Conservation (phyloP, 2,329 filamentous ascomycete species). For the Monilinia laxa region DNA sequence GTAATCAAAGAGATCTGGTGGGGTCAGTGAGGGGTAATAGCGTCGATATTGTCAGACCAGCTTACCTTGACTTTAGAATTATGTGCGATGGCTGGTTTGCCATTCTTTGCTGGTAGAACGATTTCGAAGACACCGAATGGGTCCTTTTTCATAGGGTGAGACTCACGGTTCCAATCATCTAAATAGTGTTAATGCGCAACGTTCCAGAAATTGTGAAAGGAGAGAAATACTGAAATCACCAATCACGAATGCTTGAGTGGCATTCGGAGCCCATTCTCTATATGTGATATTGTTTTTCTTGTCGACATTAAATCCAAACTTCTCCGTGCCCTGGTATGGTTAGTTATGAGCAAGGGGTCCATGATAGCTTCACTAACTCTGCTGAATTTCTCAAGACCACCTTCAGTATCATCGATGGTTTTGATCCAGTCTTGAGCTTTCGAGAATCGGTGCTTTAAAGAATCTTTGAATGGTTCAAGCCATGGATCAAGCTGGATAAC, state of each 20-base stretch:
- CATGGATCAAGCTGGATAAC: constrained; percentile 86
- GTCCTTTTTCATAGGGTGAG: constrained; percentile 85
- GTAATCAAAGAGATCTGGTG: constrained; percentile 77
- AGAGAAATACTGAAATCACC: constrained; percentile 82
- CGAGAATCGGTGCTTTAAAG: constrained; percentile 71
- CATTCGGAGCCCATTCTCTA: constrained; percentile 95
- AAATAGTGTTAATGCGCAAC: constrained; percentile 30
- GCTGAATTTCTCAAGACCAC: constrained; percentile 88
- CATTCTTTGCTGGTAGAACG: constrained; percentile 68
- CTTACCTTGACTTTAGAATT: constrained; percentile 92
- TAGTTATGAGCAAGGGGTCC: constrained; percentile 17
- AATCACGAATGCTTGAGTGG: constrained; percentile 77
- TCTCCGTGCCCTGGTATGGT: constrained; percentile 70
- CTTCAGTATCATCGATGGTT: constrained; percentile 77
- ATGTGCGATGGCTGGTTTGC: constrained; percentile 78
- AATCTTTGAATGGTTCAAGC: constrained; percentile 79
- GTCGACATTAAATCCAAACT: constrained; percentile 80
- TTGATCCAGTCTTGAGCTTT: constrained; percentile 86
- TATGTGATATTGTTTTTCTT: constrained; percentile 84
- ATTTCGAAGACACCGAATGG: constrained; percentile 86
- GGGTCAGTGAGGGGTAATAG: constrained; percentile 26
- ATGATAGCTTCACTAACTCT: constrained; percentile 52
- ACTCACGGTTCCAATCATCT: constrained; percentile 84
- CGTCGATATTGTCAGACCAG: not conserved
- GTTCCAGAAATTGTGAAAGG: constrained; percentile 24